A percentile compares a stretch with the other conserved stretches of the same genome.
Conservation (phyloP, 805 yeast genomes). For the Scheffersomyces amazonensis region DNA sequence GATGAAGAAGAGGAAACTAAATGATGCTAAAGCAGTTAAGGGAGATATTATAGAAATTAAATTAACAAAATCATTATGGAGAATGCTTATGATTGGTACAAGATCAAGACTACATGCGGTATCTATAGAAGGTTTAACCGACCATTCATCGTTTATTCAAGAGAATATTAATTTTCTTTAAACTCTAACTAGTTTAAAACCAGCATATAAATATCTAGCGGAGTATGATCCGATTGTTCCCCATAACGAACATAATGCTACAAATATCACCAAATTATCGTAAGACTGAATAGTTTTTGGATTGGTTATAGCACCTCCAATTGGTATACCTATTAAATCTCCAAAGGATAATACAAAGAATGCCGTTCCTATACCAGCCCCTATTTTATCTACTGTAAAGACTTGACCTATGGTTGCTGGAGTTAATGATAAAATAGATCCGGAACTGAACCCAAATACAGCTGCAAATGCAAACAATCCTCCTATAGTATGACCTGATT, state of each 20-base stretch:
- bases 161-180: neutral
- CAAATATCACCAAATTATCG: constrained; percentile 22
- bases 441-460: constrained; percentile 25
- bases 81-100: constrained; percentile 21
- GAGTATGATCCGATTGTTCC: constrained; percentile 19
- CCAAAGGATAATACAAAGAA: constrained; percentile 24
- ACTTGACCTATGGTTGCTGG: constrained; percentile 27
- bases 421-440: constrained; percentile 20
- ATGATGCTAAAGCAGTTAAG: constrained; percentile 4
- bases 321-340: constrained; percentile 25
- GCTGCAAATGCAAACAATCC: constrained; percentile 24
- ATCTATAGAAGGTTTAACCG: constrained; percentile 27
- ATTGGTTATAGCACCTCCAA: constrained; percentile 24
- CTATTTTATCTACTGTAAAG: constrained; percentile 21
- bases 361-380: constrained; percentile 24
- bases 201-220: constrained; percentile 20
- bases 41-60: constrained; percentile 45
- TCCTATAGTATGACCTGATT: constrained; percentile 18
- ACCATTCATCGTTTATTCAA: constrained; percentile 8
- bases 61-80: constrained; percentile 44
- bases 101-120: constrained; percentile 25
- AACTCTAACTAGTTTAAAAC: constrained; percentile 11
- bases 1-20: constrained; percentile 10
- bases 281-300: constrained; percentile 8
- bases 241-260: constrained; percentile 14